Percentiles rank a stretch among this genome's conserved stretches.
Conservation (phyloP, 768 basidiomycete genomes). For the Pleurotus eryngii region DNA sequence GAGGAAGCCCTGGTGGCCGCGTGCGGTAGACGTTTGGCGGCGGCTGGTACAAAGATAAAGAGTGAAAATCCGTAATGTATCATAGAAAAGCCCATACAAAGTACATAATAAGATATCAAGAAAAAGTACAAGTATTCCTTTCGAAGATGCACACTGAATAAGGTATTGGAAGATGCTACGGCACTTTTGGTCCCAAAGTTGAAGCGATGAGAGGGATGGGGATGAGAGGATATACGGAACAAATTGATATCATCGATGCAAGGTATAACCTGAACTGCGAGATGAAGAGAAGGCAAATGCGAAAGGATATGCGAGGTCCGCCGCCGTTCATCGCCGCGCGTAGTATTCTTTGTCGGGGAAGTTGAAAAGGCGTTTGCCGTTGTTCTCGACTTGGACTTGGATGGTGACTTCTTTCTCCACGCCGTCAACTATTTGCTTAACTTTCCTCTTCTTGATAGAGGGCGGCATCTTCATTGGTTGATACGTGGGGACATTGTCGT, state of each 20-base stretch:
- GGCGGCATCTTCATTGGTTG: too few species aligned
- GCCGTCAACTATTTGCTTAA: conserved; percentile 38
- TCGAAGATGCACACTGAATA: too few species aligned
- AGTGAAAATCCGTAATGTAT: too few species aligned
- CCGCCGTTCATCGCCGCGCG: background rate
- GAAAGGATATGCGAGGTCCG: background rate
- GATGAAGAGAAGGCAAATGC: background rate
- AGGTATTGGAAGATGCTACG: background rate
- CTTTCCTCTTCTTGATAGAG: too few species aligned
- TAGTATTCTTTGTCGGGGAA: conserved; percentile 46
- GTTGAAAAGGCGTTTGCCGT: conserved; percentile 64
- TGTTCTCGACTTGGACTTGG: conserved; percentile 54
- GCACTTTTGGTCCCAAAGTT: background rate
- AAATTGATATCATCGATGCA: background rate
- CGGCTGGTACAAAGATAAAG: too few species aligned
- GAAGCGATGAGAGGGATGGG: background rate
- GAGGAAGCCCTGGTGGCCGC: too few species aligned
- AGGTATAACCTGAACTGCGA: background rate
- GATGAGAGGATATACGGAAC: background rate
- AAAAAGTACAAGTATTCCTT: too few species aligned
- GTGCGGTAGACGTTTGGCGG: too few species aligned
- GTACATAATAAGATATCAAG: too few species aligned
- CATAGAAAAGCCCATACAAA: too few species aligned
- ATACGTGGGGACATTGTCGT: too few species aligned
- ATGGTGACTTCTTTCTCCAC: conserved; percentile 44